A percentile compares a stretch with the other conserved stretches of the same genome.
phyloP scores from a whole-genome alignment of 78 protist species.

The Dictyostelium firmibasis region DNA sequence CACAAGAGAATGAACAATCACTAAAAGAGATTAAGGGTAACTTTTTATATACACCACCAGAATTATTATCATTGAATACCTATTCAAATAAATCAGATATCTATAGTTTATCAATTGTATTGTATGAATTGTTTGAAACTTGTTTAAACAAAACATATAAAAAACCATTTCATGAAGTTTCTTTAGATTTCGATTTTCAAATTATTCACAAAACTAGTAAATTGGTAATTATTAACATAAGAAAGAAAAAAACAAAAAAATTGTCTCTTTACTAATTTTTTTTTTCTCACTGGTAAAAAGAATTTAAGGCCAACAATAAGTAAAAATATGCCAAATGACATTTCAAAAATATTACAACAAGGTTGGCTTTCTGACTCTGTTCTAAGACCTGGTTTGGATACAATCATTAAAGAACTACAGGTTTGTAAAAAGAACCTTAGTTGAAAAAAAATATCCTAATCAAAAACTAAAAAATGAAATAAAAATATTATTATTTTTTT shows the following conservation, averaged over 20 bases:
- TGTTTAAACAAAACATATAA: not conserved
- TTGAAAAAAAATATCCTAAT: not conserved
- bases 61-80: not conserved
- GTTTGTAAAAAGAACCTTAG: not conserved
- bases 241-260: not conserved
- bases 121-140: conserved; percentile 45
- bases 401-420: not conserved
- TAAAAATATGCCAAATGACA: conserved; percentile 22
- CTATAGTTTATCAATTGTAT: conserved; percentile 61
- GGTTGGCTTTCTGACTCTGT: conserved; percentile 32
- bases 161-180: conserved; percentile 26
- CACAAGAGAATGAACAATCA: conserved; percentile 7
- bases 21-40: conserved; percentile 22
- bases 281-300: too few relatives aligned
- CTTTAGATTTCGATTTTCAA: conserved; percentile 60
- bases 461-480: too few relatives aligned
- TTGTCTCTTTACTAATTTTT: not conserved
- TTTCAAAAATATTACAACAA: conserved; percentile 25
- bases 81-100: conserved; percentile 54
- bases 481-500: too few relatives aligned
- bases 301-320: conserved; percentile 40
- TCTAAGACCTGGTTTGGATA: conserved; percentile 11
- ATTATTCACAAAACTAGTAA: conserved; percentile 51
- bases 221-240: conserved; percentile 15
- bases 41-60: conserved; percentile 69